Percentiles rank a stretch among this genome's conserved stretches.
Conservation (phyloP, 345 rosid genomes). For the Eucalyptus regnans region DNA sequence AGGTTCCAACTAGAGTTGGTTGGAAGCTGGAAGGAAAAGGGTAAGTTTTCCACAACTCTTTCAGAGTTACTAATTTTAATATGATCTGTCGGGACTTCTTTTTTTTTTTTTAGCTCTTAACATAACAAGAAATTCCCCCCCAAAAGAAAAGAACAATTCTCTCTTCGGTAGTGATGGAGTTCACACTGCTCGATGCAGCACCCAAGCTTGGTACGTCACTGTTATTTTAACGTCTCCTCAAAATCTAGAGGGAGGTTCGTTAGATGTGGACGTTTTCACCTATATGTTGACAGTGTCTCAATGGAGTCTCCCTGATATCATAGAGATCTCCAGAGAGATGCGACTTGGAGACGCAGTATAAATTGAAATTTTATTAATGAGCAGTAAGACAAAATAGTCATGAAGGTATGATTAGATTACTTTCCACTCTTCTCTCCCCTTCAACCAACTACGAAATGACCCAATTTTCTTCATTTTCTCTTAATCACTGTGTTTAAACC, state of each 20-base stretch:
- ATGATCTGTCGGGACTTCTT: neutral
- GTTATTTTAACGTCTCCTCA: neutral
- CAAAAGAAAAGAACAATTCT: neutral
- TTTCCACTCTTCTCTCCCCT: neutral
- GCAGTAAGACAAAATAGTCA: neutral
- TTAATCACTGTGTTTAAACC: neutral
- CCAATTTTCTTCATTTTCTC: neutral
- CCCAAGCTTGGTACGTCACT: neutral
- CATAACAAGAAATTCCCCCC: neutral
- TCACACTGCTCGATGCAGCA: neutral
- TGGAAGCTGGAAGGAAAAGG: neutral
- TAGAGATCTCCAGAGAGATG: neutral
- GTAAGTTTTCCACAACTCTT: neutral
- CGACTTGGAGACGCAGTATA: neutral
- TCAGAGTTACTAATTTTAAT: neutral
- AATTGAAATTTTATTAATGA: neutral
- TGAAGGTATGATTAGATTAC: neutral
- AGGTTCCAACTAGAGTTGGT: neutral
- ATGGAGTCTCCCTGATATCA: neutral
- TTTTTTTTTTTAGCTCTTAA: neutral
- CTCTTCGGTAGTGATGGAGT: neutral
- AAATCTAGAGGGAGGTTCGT: neutral
- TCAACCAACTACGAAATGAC: neutral
- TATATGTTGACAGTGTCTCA: neutral
- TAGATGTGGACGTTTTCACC: neutral